Conservation (phyloP, 371 early-diverging fungal genomes). For the Apophysomyces ossiformis region DNA sequence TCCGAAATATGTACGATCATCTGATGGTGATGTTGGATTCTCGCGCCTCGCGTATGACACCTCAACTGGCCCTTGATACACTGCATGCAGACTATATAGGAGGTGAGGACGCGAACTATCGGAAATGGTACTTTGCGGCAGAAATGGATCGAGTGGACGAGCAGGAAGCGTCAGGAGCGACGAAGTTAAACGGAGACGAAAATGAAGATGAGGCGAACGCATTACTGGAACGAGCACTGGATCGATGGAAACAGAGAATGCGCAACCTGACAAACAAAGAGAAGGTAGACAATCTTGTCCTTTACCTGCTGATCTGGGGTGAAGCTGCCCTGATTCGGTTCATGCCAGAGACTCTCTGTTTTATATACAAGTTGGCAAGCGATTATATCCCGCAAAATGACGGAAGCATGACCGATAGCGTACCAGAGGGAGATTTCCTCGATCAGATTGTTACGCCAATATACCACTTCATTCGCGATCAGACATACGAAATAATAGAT, state of each 20-base stretch:
- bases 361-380: slow-evolving; percentile 79
- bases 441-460: slow-evolving; percentile 75
- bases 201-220: slow-evolving; percentile 37
- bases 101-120: slow-evolving; percentile 85
- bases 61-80: slow-evolving; percentile 75
- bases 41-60: slow-evolving; percentile 79
- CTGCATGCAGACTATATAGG: slow-evolving; percentile 89
- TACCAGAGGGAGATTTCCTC: slow-evolving; percentile 72
- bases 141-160: slow-evolving; percentile 74
- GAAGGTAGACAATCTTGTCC: slow-evolving; percentile 75
- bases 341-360: slow-evolving; percentile 82
- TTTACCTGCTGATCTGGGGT: slow-evolving; percentile 88
- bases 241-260: slow-evolving; percentile 77
- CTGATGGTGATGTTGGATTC: slow-evolving; percentile 87
- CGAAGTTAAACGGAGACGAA: slow-evolving; percentile 42
- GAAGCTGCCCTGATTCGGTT: slow-evolving; percentile 85
- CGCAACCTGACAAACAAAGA: slow-evolving; percentile 71
- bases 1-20: slow-evolving; percentile 75
- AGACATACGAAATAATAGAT: slow-evolving; percentile 72
- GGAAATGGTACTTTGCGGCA: slow-evolving; percentile 88
- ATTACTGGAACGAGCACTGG: slow-evolving; percentile 58
- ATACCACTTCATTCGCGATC: slow-evolving; percentile 79
- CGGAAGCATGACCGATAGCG: slow-evolving; percentile 42
- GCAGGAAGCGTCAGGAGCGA: slow-evolving; percentile 48
- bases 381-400: slow-evolving; percentile 44